These are phyloP conservation scores for Amphirosellinia nigrospora DNA, from an alignment of 495 filamentous ascomycete species.

Conservation along the genomic window DNA sequence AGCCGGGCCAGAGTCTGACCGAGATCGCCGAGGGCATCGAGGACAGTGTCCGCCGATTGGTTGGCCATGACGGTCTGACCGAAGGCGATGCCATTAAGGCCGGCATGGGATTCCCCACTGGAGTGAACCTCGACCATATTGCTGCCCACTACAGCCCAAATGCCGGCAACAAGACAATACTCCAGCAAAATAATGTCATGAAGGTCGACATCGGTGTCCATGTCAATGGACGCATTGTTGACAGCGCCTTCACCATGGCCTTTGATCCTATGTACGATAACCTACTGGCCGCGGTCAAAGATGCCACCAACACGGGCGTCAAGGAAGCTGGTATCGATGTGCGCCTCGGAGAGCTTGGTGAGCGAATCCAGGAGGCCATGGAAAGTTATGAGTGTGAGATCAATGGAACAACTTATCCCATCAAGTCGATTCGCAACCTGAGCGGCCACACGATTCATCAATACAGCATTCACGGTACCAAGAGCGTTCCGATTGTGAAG, in stretches of 20 bases:
- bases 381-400: constrained; percentile 87
- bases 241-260: constrained; percentile 90
- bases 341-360: constrained; percentile 77
- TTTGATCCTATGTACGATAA: constrained; percentile 88
- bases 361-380: constrained; percentile 83
- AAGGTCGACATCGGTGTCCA: constrained; percentile 94
- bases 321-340: constrained; percentile 84
- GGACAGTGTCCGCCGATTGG: constrained; percentile 78
- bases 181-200: constrained; percentile 85
- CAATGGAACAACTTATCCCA: constrained; percentile 74
- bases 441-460: constrained; percentile 89
- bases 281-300: constrained; percentile 79
- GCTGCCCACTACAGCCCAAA: constrained; percentile 92
- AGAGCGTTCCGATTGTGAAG: constrained; percentile 92
- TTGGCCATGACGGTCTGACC: constrained; percentile 77
- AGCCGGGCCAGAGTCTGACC: constrained; percentile 79
- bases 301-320: constrained; percentile 87
- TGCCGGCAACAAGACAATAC: constrained; percentile 83
- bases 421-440: constrained; percentile 86
- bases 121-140: constrained; percentile 84
- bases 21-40: constrained; percentile 89
- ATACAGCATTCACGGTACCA: constrained; percentile 85
- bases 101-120: constrained; percentile 89
- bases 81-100: constrained; percentile 79
- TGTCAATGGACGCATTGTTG: constrained; percentile 88